Evolutionary conservation across 2,329 filamentous ascomycete species (phyloP).

Genomic region (Hypoxylon sp.): DNA sequence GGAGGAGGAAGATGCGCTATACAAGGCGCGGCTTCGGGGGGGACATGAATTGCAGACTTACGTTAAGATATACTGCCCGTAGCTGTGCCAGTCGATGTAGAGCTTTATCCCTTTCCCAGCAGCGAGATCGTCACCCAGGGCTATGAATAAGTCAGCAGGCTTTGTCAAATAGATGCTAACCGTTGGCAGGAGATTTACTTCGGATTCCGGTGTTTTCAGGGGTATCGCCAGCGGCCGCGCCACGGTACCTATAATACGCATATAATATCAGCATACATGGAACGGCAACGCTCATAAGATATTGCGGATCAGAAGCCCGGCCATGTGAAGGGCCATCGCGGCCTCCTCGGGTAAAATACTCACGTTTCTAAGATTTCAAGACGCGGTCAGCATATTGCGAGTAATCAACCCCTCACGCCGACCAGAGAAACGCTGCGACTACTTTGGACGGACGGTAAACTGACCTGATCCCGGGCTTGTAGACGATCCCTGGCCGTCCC

Average conservation of each 20-base stretch:
- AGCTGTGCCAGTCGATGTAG: slow-evolving; percentile 44
- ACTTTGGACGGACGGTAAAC: slow-evolving; percentile 7
- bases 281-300: neutral
- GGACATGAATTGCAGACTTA: slow-evolving; percentile 18
- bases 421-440: neutral
- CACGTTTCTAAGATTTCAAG: slow-evolving; percentile 36
- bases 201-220: slow-evolving; percentile 55
- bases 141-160: slow-evolving; percentile 42
- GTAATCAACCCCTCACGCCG: neutral
- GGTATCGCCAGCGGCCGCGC: slow-evolving; percentile 52
- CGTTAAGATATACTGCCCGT: slow-evolving; percentile 44
- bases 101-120: slow-evolving; percentile 40
- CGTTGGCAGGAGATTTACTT: slow-evolving; percentile 30
- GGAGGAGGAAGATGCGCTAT: neutral
- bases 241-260: slow-evolving; percentile 49
- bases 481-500: slow-evolving; percentile 53
- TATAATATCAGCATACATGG: slow-evolving; percentile 5
- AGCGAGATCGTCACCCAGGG: slow-evolving; percentile 56
- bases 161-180: neutral
- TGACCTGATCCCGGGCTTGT: slow-evolving; percentile 54
- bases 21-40: neutral
- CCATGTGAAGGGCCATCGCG: neutral
- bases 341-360: slow-evolving; percentile 10
- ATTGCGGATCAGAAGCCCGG: neutral
- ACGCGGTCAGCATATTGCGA: slow-evolving; percentile 17